phyloP scores from a whole-genome alignment of 306 rosid species.

The Lathyrus tuberosus region DNA sequence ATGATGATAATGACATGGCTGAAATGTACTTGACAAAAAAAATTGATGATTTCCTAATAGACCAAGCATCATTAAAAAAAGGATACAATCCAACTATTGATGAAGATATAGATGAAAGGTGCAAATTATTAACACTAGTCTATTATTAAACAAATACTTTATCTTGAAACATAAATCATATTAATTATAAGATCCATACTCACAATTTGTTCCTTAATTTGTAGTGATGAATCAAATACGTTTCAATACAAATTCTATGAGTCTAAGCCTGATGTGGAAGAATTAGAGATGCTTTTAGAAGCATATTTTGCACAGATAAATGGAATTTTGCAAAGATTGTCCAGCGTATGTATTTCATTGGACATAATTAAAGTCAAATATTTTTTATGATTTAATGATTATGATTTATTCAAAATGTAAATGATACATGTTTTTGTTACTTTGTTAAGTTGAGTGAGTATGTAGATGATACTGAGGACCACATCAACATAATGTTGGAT shows the following conservation, averaged over 20 bases:
- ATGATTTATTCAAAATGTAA: no score
- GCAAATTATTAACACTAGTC: no score
- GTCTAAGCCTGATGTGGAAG: constrained; percentile 61
- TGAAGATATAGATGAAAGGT: constrained; percentile 47
- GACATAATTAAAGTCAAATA: no score
- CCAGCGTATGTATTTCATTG: constrained; percentile 52
- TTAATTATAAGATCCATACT: background rate
- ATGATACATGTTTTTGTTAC: background rate
- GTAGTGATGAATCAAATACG: constrained; percentile 39
- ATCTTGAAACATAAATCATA: background rate
- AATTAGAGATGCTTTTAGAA: constrained; percentile 87
- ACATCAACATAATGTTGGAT: constrained; percentile 87
- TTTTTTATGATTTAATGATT: no score
- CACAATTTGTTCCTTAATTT: constrained; percentile 10
- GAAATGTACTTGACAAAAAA: constrained; percentile 86
- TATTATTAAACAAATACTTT: background rate
- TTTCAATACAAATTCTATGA: constrained; percentile 40
- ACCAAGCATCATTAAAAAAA: constrained; percentile 38
- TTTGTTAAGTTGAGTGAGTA: constrained; percentile 74
- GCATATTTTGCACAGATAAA: constrained; percentile 83
- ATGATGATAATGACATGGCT: constrained; percentile 85
- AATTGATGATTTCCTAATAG: constrained; percentile 43
- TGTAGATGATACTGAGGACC: constrained; percentile 83
- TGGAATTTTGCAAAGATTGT: constrained; percentile 68
- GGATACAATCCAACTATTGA: constrained; percentile 23